Evolutionary conservation across 2,329 filamentous ascomycete species (phyloP).

Genomic region (Ramularia endophylla): DNA sequence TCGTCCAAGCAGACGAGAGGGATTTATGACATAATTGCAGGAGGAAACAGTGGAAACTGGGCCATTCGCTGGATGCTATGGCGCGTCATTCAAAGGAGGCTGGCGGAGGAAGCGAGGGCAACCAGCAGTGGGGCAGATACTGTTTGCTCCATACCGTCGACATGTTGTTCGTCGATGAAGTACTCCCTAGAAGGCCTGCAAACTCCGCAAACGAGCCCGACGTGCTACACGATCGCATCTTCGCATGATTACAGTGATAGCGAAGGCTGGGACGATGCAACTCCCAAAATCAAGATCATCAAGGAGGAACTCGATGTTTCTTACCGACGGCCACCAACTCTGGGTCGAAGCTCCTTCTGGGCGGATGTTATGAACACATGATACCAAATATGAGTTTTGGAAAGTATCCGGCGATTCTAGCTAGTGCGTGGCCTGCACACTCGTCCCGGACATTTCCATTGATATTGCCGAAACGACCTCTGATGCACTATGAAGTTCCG

Average conservation of each 20-base stretch:
- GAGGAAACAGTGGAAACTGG: constrained; percentile 14
- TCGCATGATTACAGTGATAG: constrained; percentile 12
- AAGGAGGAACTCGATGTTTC: background rate
- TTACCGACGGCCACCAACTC: constrained; percentile 2
- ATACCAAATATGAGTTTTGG: too few relatives aligned
- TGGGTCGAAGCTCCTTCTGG: constrained; percentile 6
- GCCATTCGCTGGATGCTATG: constrained; percentile 21
- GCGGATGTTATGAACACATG: constrained; percentile 9
- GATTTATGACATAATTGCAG: constrained; percentile 14
- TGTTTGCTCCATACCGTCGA: constrained; percentile 12
- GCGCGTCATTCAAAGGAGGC: constrained; percentile 12
- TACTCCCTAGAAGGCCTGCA: constrained; percentile 4
- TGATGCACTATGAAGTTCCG: too few relatives aligned
- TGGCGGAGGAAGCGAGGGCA: constrained; percentile 4
- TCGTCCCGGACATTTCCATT: too few relatives aligned
- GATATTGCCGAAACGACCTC: too few relatives aligned
- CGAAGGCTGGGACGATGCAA: constrained; percentile 8
- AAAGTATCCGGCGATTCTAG: too few relatives aligned
- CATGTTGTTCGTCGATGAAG: constrained; percentile 8
- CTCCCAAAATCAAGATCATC: constrained; percentile 4
- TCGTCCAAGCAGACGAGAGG: constrained; percentile 13
- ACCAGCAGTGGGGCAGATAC: constrained; percentile 13
- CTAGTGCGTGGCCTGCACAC: too few relatives aligned
- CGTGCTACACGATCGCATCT: constrained; percentile 1
- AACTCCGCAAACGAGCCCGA: constrained; percentile 2